Base-by-base conservation (phyloP, 2,329 filamentous ascomycete genomes). In the Coleophoma cylindrospora region DNA sequence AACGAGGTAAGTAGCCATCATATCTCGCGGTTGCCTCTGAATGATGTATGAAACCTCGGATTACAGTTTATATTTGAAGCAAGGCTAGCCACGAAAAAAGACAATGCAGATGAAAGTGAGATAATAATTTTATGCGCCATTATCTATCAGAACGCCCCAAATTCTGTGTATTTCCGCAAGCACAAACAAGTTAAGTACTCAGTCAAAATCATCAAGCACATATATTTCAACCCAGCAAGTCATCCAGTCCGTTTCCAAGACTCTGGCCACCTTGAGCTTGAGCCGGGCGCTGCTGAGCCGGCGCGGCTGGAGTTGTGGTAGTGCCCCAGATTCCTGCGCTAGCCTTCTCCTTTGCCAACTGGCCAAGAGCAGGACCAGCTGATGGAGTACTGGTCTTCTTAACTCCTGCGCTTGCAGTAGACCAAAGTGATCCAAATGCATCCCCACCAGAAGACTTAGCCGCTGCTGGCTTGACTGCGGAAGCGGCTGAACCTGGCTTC, bases 341-440 rank as follows among this genome's bases (percentile, higher is more conserved):
- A 51, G 91, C 94, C 78, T 97, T 96, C 71, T 96, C 91, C 75
- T 96, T 96, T n/a, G 91, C 92, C 69, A 99, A 82, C 67, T 95
- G 91, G 32, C 91, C 91, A 71, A 99, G 80, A 49, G 91, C 91
- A 47, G 90, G 85, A 0, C 86, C 87, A 51, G 84, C 77, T 48
- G 77, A 73, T 10, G 78, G 74, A 2, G 83, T 79, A 53, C 70
- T 76, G 1, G 78, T 70, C 72, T 94, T 95, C 74, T 91, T 91
- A 57, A 91, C 79, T 43, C 85, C 84, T 11, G 79, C 79, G 56
- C 84, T 89, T 52, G 86, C 78, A 9, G 72, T 70, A 33, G 71
- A 86, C 82, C 95, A 95, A 34, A 99, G 76, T 17, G 85, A 87
- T 13, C 91, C 91, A 62, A 99, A 99, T 0, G 88, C 92, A 68